Base-by-base conservation (phyloP, 257 asterid genomes). In the Petunia secreta region DNA sequence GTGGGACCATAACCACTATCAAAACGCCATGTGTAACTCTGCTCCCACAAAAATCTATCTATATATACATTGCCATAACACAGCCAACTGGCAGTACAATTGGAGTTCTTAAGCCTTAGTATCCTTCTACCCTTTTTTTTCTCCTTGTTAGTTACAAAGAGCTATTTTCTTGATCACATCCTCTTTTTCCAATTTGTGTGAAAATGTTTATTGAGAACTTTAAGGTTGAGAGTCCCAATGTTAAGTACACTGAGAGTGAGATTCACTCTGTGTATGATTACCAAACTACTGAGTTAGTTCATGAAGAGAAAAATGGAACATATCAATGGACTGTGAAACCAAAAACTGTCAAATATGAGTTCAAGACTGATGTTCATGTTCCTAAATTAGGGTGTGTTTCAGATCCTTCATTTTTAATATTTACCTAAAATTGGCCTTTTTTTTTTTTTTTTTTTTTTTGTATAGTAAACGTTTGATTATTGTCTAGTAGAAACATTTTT, bases 291-390 rank as follows among this genome's bases (percentile, higher is more conserved):
- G 98, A 96, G 85, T 94, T 96, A 46, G 90, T 94, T 84, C 98
- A 93, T 80, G 99, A 94, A 91, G 88, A 77, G 88, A 90, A 91
- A 63, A 82, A 88, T 78, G 98, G 98, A 10, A 60, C 89, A 1
- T 92, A 90, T 52, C 94, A 96, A 75, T 96, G 99, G 99, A 90
- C 88, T 78, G 98, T 96, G 6, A 96, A 91, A 91, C 99, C 99
- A 67, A 96, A 94, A 67, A 84, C 91, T 8, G 93, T 96, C 5
- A 80, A 89, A 86, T 96, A 96, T 40, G 97, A 96, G 86, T 94
- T 96, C 91, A 94, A 85, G 83, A 96, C 98, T 6, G 91, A 91
- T 68, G 85, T 92, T 65, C 88, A 40, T 67, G 95, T 94, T 77
- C 99, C 99, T n/a, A 96, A 94, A 88, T 87, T 96, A 64, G 99